A percentile compares a stretch with the other conserved stretches of the same genome.
Evolutionary conservation across 192 early-diverging fungal species (phyloP).

Genomic region (Coemansia sp.): DNA sequence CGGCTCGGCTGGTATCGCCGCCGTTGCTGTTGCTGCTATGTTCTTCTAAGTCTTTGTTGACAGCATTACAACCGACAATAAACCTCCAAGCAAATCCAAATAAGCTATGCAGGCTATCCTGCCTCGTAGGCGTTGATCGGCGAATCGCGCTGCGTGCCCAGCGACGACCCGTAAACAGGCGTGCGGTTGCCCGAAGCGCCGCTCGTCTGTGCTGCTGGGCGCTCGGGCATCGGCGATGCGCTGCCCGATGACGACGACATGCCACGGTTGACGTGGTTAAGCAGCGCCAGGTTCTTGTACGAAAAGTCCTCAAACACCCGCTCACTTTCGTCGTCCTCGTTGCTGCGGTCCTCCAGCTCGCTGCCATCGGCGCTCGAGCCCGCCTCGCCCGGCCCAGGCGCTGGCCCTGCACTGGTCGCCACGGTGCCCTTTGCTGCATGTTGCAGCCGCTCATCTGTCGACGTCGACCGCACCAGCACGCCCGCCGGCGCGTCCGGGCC

Average conservation of each 20-base stretch:
- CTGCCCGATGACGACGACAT: conserved; percentile 48
- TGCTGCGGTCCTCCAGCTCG: conserved; percentile 9
- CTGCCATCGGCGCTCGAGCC: conserved; percentile 8
- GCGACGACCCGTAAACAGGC: conserved; percentile 4
- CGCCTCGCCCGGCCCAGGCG: background rate
- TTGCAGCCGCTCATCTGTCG: conserved; percentile 37
- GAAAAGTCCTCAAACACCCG: conserved; percentile 58
- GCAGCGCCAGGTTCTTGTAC: conserved; percentile 58
- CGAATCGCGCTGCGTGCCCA: conserved; percentile 7
- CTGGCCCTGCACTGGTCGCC: background rate
- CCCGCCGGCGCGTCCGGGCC: conserved; percentile 6
- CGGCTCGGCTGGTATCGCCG: conserved; percentile 3
- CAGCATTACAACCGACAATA: background rate
- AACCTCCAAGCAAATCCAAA: background rate
- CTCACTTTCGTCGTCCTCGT: conserved; percentile 25
- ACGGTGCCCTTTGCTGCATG: too few relatives aligned
- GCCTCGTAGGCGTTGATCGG: conserved; percentile 25
- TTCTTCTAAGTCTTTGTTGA: too few relatives aligned
- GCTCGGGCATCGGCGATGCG: conserved; percentile 21
- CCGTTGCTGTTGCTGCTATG: conserved; percentile 4
- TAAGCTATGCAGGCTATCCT: background rate
- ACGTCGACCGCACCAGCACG: conserved; percentile 30
- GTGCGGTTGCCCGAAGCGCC: background rate
- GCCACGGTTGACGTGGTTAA: conserved; percentile 60
- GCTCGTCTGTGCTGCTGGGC: background rate